Percentiles rank a stretch among this genome's conserved stretches.
Evolutionary conservation across 345 rosid genomes (phyloP).

Genomic region (Moricandia arvensis): DNA sequence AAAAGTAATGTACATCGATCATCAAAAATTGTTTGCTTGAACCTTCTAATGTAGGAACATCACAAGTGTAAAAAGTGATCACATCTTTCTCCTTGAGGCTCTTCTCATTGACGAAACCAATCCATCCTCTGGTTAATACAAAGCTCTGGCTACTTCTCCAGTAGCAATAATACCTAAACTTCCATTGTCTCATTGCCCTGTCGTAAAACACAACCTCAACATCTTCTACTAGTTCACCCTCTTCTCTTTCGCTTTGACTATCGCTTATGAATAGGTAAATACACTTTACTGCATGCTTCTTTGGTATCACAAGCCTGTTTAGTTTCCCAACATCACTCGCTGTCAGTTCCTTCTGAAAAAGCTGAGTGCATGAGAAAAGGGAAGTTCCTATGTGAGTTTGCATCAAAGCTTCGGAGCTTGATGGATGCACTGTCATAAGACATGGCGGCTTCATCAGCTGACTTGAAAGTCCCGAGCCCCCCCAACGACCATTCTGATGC

Average conservation of each 20-base stretch:
- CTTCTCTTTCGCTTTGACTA: slow-evolving; percentile 12
- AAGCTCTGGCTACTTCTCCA: slow-evolving; percentile 87
- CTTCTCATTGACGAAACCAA: neutral
- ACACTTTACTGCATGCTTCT: too few relatives aligned
- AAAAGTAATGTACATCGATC: neutral
- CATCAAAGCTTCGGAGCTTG: slow-evolving; percentile 40
- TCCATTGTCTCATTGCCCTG: slow-evolving; percentile 45
- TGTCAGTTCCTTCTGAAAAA: slow-evolving; percentile 25
- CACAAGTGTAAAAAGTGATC: neutral
- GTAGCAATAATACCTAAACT: slow-evolving; percentile 48
- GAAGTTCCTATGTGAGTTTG: slow-evolving; percentile 51
- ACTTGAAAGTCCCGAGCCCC: slow-evolving; percentile 69
- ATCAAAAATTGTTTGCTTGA: neutral
- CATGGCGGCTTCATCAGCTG: slow-evolving; percentile 54
- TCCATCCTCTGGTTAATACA: slow-evolving; percentile 60
- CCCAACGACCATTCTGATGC: slow-evolving; percentile 59
- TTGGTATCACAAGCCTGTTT: too few relatives aligned
- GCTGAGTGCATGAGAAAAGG: slow-evolving; percentile 28
- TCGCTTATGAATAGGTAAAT: slow-evolving; percentile 46
- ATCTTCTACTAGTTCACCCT: slow-evolving; percentile 28
- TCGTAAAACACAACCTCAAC: slow-evolving; percentile 56
- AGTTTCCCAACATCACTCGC: too few relatives aligned
- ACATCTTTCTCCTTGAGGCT: neutral
- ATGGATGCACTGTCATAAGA: slow-evolving; percentile 60
- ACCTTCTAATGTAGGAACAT: neutral